phyloP scores from a whole-genome alignment of 2,329 filamentous ascomycete genomes.

The Trichothecium sympodiale region DNA sequence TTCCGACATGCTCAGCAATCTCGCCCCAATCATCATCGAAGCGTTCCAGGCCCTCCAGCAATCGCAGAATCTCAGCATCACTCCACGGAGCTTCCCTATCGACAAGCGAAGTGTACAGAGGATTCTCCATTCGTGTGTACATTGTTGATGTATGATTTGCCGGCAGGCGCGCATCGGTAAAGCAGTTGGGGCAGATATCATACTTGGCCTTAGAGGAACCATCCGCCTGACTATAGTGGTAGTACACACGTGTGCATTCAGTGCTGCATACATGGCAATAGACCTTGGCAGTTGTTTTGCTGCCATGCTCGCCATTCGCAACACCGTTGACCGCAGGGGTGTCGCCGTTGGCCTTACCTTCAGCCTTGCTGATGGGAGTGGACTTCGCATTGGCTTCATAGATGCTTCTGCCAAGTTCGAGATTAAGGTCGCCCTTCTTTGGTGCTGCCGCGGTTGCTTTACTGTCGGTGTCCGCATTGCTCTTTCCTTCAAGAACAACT shows the following conservation, averaged over 20 bases:
- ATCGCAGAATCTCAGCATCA: slow-evolving; percentile 76
- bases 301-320: slow-evolving; percentile 44
- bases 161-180: slow-evolving; percentile 73
- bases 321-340: slow-evolving; percentile 54
- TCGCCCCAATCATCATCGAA: slow-evolving; percentile 95
- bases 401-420: slow-evolving; percentile 90
- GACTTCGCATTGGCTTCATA: slow-evolving; percentile 86
- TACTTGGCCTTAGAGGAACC: slow-evolving; percentile 61
- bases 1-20: slow-evolving; percentile 85
- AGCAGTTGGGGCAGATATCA: slow-evolving; percentile 87
- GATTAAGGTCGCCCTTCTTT: slow-evolving; percentile 71
- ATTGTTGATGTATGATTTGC: slow-evolving; percentile 66
- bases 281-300: slow-evolving; percentile 57
- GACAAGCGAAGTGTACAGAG: slow-evolving; percentile 64
- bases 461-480: slow-evolving; percentile 57
- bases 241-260: slow-evolving; percentile 64
- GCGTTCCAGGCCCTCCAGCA: slow-evolving; percentile 82
- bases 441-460: slow-evolving; percentile 55
- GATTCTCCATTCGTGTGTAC: slow-evolving; percentile 83
- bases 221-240: slow-evolving; percentile 45
- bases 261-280: slow-evolving; percentile 88
- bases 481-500: slow-evolving; percentile 49
- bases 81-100: slow-evolving; percentile 86
- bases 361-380: slow-evolving; percentile 55
- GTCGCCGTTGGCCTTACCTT: slow-evolving; percentile 69